These are phyloP conservation scores for Paraurostyla sp. DNA, from an alignment of 73 alveolate genomes.

Conservation along the genomic window DNA sequence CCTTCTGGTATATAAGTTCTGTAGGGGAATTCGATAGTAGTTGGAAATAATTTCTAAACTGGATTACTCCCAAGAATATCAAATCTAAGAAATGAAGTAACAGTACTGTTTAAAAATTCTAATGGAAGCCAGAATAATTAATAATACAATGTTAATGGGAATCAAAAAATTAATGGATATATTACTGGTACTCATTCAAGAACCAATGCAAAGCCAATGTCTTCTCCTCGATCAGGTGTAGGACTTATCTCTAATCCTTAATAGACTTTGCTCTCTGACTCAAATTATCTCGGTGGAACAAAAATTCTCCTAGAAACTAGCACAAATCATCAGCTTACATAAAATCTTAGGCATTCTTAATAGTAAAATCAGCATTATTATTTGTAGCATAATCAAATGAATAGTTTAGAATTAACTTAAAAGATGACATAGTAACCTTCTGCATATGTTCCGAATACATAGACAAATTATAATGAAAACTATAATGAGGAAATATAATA, in stretches of 20 bases:
- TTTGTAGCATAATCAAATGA: too few species aligned
- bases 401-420: conserved; percentile 10
- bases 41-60: not conserved
- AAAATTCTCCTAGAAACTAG: too few species aligned
- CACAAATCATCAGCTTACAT: too few species aligned
- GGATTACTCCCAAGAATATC: conserved; percentile 45
- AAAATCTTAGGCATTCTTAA: too few species aligned
- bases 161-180: not conserved
- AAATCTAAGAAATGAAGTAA: conserved; percentile 33
- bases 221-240: not conserved
- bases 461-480: not conserved
- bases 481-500: not conserved
- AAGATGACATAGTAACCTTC: too few species aligned
- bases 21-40: too few species aligned
- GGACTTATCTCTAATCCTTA: too few species aligned
- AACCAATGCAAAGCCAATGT: conserved; percentile 1
- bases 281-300: too few species aligned
- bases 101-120: conserved; percentile 15
- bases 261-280: too few species aligned
- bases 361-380: too few species aligned
- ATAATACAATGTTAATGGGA: not conserved
- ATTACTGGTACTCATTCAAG: not conserved
- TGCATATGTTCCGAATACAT: too few species aligned
- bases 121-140: not conserved
- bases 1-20: not conserved